Conservation (phyloP, 176 grass and related monocot genomes). For the Musa troglodytarum region DNA sequence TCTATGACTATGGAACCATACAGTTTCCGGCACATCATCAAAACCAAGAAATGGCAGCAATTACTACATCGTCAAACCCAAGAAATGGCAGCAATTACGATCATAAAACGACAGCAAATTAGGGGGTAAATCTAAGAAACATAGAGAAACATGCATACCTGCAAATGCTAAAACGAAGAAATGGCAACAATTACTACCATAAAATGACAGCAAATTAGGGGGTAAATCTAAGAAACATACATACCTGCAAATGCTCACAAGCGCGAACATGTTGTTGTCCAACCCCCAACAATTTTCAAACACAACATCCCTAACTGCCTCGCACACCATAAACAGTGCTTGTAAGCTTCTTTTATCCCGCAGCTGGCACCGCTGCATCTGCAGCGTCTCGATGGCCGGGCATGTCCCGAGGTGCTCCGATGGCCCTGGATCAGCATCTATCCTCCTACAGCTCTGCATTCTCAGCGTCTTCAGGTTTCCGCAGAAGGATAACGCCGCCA, state of each 20-base stretch:
- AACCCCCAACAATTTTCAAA: conserved; percentile 90
- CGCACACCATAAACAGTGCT: conserved; percentile 78
- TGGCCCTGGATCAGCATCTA: conserved; percentile 66
- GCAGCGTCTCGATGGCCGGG: conserved; percentile 68
- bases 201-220: background rate
- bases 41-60: background rate
- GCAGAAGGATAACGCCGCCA: conserved; percentile 67
- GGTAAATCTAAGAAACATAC: background rate
- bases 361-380: conserved; percentile 71
- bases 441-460: conserved; percentile 53
- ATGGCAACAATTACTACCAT: background rate
- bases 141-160: conserved; percentile 23
- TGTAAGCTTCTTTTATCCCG: conserved; percentile 45
- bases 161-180: conserved; percentile 30
- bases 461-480: conserved; percentile 80
- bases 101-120: background rate
- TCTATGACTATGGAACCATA: background rate
- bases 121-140: background rate
- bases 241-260: conserved; percentile 69
- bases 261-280: conserved; percentile 71
- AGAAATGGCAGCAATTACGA: background rate
- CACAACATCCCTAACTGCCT: conserved; percentile 58
- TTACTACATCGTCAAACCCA: background rate
- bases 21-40: background rate
- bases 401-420: conserved; percentile 77